Evolutionary conservation across 345 rosid species (phyloP).

Genomic region (Euphorbia peplus): DNA sequence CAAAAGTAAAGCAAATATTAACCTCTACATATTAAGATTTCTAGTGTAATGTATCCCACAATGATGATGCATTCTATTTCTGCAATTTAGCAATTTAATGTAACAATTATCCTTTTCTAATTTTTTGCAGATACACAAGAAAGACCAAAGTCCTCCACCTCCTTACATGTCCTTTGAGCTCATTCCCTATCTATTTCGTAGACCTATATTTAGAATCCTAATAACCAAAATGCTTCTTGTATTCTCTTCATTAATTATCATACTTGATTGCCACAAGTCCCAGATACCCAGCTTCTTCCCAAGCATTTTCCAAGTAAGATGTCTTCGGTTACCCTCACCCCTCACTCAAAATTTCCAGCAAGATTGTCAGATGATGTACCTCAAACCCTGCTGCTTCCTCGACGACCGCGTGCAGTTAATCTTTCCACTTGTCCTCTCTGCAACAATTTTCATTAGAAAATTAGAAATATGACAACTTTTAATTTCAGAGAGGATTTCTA

Average conservation of each 20-base stretch:
- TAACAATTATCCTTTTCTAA: neutral
- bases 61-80: no score
- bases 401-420: constrained; percentile 41
- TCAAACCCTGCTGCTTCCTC: constrained; percentile 32
- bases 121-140: neutral
- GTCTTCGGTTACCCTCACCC: neutral
- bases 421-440: constrained; percentile 35
- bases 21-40: no score
- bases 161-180: neutral
- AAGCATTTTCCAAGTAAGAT: neutral
- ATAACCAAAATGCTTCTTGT: neutral
- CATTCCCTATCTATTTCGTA: neutral
- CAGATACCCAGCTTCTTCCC: neutral
- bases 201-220: neutral
- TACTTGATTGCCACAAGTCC: neutral
- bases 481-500: neutral
- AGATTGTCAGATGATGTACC: neutral
- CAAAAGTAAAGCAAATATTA: no score
- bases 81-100: neutral
- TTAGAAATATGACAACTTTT: no score
- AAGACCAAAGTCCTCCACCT: neutral
- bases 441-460: constrained; percentile 28
- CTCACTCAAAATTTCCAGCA: neutral
- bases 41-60: no score
- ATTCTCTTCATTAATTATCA: neutral